Evolutionary conservation across 805 yeast species (phyloP), one percentile per base, ranked within the genome.

Genomic region (Sugiyamaella chiloensis): DNA sequence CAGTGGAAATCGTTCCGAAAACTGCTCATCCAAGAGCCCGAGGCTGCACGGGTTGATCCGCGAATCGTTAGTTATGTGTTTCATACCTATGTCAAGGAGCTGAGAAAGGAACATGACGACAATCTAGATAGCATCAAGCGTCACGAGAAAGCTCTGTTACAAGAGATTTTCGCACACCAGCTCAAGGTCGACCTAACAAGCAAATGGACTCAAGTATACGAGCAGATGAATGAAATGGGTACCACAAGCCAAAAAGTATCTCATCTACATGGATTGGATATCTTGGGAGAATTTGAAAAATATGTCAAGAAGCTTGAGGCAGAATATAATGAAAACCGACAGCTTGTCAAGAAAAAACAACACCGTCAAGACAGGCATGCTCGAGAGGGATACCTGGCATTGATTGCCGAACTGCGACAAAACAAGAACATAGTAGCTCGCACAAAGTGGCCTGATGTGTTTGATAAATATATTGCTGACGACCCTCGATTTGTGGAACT

Each of bases 321-420:
- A 26, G 49, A 29, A 16, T 55, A 53, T 47, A 62, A 54, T 47
- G 58, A 40, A n/a, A 54, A 64, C 20, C 46, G 65, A 12, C 57
- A 57, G 23, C 37, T 47, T 1, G 52, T 54, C 19, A 58, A 73
- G 43, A 64, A 66, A 42, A 50, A 52, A 34, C 82, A 80, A 54
- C 74, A 74, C 52, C 71, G 81, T 36, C 50, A 64, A 0, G 95
- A 87, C 60, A 67, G 93, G 45, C 72, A 67, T n/a, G 83, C 85
- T 1, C 68, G 97, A 35, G 80, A 76, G 50, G 72, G 65, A 1
- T 89, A 78, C 64, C 77, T 74, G 47, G 54, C 58, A 5, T 58
- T 82, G 16, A 59, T 89, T 12, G 49, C 54, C 2, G 71, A 66
- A 12, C 60, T 73, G 30, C 60, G 60, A 24, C 52, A 53, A 1